phyloP scores from a whole-genome alignment of 192 early-diverging fungal genomes.

The Spizellomyces sp. region DNA sequence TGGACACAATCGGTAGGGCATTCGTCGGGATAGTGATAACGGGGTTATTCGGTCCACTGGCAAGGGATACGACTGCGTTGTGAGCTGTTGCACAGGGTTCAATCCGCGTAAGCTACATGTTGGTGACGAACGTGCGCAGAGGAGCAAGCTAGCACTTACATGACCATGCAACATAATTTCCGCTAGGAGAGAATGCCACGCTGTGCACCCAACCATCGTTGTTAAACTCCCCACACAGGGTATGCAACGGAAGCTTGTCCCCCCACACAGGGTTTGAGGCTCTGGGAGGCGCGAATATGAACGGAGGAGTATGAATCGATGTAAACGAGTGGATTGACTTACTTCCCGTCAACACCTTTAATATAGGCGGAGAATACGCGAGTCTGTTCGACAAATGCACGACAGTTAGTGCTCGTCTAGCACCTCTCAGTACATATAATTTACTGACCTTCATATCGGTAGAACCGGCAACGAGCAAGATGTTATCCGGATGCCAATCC shows the following conservation, averaged over 20 bases:
- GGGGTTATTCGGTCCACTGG: slow-evolving; percentile 63
- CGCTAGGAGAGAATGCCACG: slow-evolving; percentile 89
- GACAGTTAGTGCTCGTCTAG: background rate
- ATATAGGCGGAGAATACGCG: slow-evolving; percentile 95
- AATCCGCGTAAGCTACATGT: background rate
- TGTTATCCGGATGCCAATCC: slow-evolving; percentile 97
- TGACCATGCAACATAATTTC: slow-evolving; percentile 81
- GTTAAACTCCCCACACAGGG: slow-evolving; percentile 85
- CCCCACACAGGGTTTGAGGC: slow-evolving; percentile 76
- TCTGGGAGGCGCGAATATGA: background rate
- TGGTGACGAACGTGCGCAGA: background rate
- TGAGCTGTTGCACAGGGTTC: slow-evolving; percentile 56
- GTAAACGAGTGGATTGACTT: slow-evolving; percentile 12
- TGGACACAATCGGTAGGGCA: slow-evolving; percentile 74
- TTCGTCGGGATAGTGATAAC: slow-evolving; percentile 62
- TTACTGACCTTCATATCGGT: slow-evolving; percentile 50
- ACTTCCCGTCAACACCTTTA: slow-evolving; percentile 92
- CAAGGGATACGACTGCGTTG: slow-evolving; percentile 83
- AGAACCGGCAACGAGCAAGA: slow-evolving; percentile 85
- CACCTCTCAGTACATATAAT: background rate
- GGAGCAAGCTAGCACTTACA: slow-evolving; percentile 37
- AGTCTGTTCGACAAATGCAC: slow-evolving; percentile 46
- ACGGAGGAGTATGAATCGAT: slow-evolving; percentile 1
- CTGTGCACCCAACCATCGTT: slow-evolving; percentile 89
- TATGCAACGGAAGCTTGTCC: slow-evolving; percentile 91